Conservation (phyloP, 2,329 filamentous ascomycete species). For the Diaporthe citrichinensis region DNA sequence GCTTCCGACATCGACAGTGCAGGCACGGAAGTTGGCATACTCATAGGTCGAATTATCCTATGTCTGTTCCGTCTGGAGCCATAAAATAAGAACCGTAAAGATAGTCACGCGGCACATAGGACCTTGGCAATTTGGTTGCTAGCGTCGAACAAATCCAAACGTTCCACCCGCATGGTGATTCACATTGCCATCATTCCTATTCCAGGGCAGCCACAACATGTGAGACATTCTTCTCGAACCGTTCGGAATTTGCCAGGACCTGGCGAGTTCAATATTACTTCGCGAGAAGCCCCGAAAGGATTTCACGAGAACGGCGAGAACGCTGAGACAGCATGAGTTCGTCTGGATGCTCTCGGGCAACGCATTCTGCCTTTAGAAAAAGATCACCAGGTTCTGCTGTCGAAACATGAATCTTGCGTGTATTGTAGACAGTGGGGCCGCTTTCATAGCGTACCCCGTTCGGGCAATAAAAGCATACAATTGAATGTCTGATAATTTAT, state of each 20-base stretch:
- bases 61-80: background rate
- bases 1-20: background rate
- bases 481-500: background rate
- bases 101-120: background rate
- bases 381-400: background rate
- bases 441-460: background rate
- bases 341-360: constrained; percentile 3
- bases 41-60: background rate
- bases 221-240: constrained; percentile 9
- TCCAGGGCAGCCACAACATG: background rate
- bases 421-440: background rate
- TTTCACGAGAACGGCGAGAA: background rate
- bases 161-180: background rate
- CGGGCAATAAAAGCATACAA: background rate
- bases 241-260: background rate
- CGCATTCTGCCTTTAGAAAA: background rate
- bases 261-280: background rate
- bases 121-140: background rate
- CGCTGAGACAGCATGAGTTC: background rate
- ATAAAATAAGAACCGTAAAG: background rate
- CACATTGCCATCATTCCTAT: background rate
- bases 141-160: background rate
- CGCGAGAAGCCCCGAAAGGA: background rate
- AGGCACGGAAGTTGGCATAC: background rate
- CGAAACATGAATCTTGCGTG: background rate